Evolutionary conservation across 306 rosid species (phyloP), one percentile per base, ranked within the genome.

Genomic region (Hippophae tibetana): DNA sequence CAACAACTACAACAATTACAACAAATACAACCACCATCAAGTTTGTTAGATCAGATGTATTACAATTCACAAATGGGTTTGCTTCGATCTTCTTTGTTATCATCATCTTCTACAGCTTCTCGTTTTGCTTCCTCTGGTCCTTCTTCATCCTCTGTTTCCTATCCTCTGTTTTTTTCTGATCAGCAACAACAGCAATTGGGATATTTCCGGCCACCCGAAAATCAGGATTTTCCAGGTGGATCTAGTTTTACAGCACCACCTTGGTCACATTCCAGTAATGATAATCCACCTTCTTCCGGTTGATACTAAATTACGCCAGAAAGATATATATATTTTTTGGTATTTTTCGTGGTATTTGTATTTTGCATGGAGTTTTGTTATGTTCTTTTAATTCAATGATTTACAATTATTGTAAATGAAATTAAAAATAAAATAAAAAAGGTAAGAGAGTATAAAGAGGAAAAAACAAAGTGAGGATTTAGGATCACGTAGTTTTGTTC

Each of bases 161-260:
- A 74, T 73, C 94, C 97, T 52, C 86, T 76, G 84, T 75, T 77
- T n/a, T 75, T 74, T 66, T 58, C 86, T 6, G 40, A 67, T 54
- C 84, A 67, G 27, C 58, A 54, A 2, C 87, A 81, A 49, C 75
- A 65, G 49, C 90, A 75, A 13, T 2, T 25, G 27, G 74, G 78
- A 9, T 31, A 53, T 72, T 67, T 61, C 78, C 76, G 56, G 47
- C 78, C 70, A 11, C 90, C 81, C 18, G 66, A 54, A 10, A 64
- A 54, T 54, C 80, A 52, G 42, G 61, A 68, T 18, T 74, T 5
- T 1, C 61, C 70, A 6, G 69, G 75, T 23, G 57, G 66, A 0
- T 72, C 78, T 1, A 52, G 41, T 14, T 81, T 68, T 47, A 74
- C 80, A 6, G 51, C 79, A 0, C 68, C 83, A 5, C 72, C 89